These are phyloP conservation scores for Gastrolobium villosum DNA, from an alignment of 306 rosid species.

Conservation along the genomic window DNA sequence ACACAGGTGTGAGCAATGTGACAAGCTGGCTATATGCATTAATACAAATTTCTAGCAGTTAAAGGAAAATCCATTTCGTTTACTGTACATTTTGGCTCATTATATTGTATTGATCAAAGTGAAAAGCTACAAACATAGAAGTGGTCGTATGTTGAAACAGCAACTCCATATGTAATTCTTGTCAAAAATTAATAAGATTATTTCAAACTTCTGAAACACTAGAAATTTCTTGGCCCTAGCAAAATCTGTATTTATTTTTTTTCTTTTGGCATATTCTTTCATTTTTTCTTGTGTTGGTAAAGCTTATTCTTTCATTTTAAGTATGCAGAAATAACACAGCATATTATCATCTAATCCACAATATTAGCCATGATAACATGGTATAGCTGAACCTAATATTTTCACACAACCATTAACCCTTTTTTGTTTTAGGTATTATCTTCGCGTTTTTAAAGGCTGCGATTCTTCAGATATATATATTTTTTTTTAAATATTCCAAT, in stretches of 20 bases:
- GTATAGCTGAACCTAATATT: neutral
- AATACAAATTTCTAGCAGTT: slow-evolving; percentile 30
- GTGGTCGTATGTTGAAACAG: slow-evolving; percentile 9
- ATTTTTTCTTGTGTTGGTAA: neutral
- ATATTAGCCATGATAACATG: neutral
- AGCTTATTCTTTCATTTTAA: neutral
- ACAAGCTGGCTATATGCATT: slow-evolving; percentile 10
- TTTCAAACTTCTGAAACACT: neutral
- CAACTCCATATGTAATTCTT: slow-evolving; percentile 13
- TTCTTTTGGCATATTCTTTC: neutral
- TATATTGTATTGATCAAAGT: slow-evolving; percentile 11
- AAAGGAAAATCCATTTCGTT: slow-evolving; percentile 37
- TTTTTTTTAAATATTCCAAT: no score
- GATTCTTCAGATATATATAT: no score
- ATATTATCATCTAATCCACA: slow-evolving; percentile 1
- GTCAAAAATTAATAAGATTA: slow-evolving; percentile 24
- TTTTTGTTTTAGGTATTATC: neutral
- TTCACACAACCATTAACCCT: neutral
- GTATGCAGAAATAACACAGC: neutral
- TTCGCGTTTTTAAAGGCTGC: neutral
- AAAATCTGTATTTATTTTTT: neutral
- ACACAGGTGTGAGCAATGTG: slow-evolving; percentile 51
- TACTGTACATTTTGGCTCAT: slow-evolving; percentile 37
- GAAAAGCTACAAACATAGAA: slow-evolving; percentile 23
- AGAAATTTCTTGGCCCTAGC: neutral